These are phyloP conservation scores for Striga hermonthica DNA, from an alignment of 305 asterid species.

Conservation along the genomic window DNA sequence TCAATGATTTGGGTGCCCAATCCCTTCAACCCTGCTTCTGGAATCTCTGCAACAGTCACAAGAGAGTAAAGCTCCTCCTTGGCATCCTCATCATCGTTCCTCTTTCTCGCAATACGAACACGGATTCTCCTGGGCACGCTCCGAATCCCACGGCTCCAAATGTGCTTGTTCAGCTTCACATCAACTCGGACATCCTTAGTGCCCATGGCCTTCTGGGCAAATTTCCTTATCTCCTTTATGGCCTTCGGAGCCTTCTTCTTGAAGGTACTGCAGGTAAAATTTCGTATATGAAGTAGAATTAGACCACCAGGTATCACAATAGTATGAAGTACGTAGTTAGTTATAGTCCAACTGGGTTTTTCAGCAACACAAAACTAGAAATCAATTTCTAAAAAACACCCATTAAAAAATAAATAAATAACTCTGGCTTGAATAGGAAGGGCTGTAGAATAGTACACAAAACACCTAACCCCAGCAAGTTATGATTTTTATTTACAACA, in stretches of 20 bases:
- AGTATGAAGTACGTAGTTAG: background rate
- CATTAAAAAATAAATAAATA: no score
- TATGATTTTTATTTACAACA: no score
- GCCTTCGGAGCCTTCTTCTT: conserved; percentile 14
- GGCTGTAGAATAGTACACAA: no score
- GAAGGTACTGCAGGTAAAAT: background rate
- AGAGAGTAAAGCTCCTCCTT: conserved; percentile 54
- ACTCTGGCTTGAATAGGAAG: no score
- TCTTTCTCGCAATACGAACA: conserved; percentile 48
- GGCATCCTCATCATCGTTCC: conserved; percentile 52
- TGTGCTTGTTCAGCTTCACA: conserved; percentile 49
- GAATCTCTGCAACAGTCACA: conserved; percentile 47
- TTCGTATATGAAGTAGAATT: background rate
- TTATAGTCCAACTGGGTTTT: no score
- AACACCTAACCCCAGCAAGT: no score
- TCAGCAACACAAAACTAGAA: no score
- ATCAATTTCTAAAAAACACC: no score
- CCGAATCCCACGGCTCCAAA: conserved; percentile 54
- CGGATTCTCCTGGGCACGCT: conserved; percentile 55
- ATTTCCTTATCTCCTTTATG: conserved; percentile 6
- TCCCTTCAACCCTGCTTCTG: conserved; percentile 49
- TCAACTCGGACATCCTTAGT: background rate
- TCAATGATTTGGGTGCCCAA: conserved; percentile 49
- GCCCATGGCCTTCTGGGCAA: conserved; percentile 16
- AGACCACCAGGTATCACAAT: background rate